These are phyloP conservation scores for Phascolomyces articulosus DNA, from an alignment of 371 early-diverging fungal genomes.

Conservation along the genomic window DNA sequence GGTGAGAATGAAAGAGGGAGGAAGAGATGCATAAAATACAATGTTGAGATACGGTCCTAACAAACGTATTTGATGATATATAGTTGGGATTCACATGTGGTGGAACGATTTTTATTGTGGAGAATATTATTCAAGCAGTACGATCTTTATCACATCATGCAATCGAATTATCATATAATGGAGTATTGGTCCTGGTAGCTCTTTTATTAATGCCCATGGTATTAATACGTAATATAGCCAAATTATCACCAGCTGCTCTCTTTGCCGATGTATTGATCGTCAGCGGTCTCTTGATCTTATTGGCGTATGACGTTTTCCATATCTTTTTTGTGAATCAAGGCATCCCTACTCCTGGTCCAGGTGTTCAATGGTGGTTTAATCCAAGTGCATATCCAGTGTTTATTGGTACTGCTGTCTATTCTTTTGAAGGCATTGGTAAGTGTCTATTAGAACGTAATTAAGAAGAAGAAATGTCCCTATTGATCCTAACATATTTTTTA, in stretches of 20 bases:
- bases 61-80: too few relatives aligned
- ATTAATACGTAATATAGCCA: slow-evolving; percentile 84
- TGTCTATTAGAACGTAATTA: not conserved
- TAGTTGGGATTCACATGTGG: slow-evolving; percentile 89
- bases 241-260: slow-evolving; percentile 80
- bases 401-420: slow-evolving; percentile 92
- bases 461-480: too few relatives aligned
- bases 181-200: slow-evolving; percentile 23
- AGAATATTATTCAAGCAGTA: slow-evolving; percentile 75
- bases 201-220: slow-evolving; percentile 70
- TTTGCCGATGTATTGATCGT: slow-evolving; percentile 91
- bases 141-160: slow-evolving; percentile 63
- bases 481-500: not conserved
- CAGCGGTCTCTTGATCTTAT: slow-evolving; percentile 61
- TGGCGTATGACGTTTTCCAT: slow-evolving; percentile 34
- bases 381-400: slow-evolving; percentile 74
- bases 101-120: slow-evolving; percentile 85
- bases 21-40: too few relatives aligned
- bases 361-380: slow-evolving; percentile 46
- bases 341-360: slow-evolving; percentile 35
- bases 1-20: too few relatives aligned
- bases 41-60: too few relatives aligned
- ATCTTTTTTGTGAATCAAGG: slow-evolving; percentile 23
- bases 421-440: slow-evolving; percentile 84
- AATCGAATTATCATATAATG: slow-evolving; percentile 31